Conservation (phyloP, 2,329 filamentous ascomycete genomes). For the Colletotrichum somersetense region DNA sequence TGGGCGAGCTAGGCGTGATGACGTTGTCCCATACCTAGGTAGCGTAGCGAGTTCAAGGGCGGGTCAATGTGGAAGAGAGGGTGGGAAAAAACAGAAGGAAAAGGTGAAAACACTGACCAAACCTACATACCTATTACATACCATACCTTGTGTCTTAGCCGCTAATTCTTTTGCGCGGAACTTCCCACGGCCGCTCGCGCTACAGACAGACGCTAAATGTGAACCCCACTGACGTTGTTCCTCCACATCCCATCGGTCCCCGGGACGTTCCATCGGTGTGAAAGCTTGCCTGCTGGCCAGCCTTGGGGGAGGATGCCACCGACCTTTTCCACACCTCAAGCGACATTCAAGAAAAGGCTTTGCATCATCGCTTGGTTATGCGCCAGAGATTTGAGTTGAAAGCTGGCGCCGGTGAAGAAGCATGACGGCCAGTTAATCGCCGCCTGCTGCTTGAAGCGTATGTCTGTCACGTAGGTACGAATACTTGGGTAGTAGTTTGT, state of each 20-base stretch:
- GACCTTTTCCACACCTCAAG: not conserved
- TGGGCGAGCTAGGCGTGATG: not conserved
- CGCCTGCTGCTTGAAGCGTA: not conserved
- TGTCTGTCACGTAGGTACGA: not conserved
- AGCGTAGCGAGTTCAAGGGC: not conserved
- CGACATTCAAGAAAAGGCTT: not conserved
- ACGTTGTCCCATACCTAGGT: not conserved
- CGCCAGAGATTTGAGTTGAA: not conserved
- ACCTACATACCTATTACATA: not conserved
- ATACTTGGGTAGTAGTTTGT: too few relatives aligned
- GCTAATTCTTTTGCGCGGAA: not conserved
- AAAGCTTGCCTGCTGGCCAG: conserved; percentile 8
- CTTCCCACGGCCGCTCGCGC: not conserved
- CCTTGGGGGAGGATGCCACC: not conserved
- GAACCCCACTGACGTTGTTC: conserved; percentile 32
- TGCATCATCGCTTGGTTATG: conserved; percentile 25
- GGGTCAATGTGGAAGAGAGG: not conserved
- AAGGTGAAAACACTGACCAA: not conserved
- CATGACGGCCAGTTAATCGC: not conserved
- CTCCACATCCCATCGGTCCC: conserved; percentile 11
- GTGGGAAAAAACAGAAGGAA: too few relatives aligned
- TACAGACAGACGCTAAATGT: conserved; percentile 8
- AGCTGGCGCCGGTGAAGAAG: not conserved
- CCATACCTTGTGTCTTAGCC: not conserved
- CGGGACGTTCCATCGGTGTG: not conserved